Conservation (phyloP, 1,139 yeast species). For the Lodderomyces oxycetoniae region DNA sequence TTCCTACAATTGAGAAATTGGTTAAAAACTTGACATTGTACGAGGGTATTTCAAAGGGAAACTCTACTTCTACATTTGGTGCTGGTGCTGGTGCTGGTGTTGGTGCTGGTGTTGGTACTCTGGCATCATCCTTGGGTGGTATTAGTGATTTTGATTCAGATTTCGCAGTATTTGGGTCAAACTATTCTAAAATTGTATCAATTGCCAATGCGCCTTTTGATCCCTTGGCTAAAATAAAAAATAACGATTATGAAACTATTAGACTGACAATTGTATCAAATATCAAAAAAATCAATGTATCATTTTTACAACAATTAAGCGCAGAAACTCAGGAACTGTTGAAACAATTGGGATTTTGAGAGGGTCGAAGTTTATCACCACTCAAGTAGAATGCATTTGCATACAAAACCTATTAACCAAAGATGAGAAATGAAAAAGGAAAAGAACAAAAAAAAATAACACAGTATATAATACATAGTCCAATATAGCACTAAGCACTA, state of each 20-base stretch:
- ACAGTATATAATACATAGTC: too few relatives aligned
- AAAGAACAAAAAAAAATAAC: too few relatives aligned
- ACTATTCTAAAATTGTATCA: constrained; percentile 67
- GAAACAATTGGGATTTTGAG: constrained; percentile 14
- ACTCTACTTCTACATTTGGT: constrained; percentile 10
- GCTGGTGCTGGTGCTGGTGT: constrained; percentile 8
- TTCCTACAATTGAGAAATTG: constrained; percentile 50
- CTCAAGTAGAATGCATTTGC: neutral
- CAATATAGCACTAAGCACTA: too few relatives aligned
- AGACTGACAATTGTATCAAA: constrained; percentile 27
- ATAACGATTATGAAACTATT: constrained; percentile 32
- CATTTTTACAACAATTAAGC: constrained; percentile 28
- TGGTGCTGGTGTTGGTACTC: constrained; percentile 4
- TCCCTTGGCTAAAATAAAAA: constrained; percentile 51
- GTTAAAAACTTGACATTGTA: constrained; percentile 42
- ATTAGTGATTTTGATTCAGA: constrained; percentile 55
- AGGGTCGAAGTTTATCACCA: too few relatives aligned
- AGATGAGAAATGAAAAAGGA: neutral
- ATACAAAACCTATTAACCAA: too few relatives aligned
- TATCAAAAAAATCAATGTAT: constrained; percentile 29
- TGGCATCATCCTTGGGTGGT: constrained; percentile 21
- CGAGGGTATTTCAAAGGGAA: constrained; percentile 27
- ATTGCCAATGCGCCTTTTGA: constrained; percentile 61
- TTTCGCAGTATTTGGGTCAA: constrained; percentile 75
- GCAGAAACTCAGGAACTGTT: constrained; percentile 19